These are phyloP conservation scores for Scheffersomyces quercinus DNA, from an alignment of 1,139 yeast genomes.

Conservation along the genomic window DNA sequence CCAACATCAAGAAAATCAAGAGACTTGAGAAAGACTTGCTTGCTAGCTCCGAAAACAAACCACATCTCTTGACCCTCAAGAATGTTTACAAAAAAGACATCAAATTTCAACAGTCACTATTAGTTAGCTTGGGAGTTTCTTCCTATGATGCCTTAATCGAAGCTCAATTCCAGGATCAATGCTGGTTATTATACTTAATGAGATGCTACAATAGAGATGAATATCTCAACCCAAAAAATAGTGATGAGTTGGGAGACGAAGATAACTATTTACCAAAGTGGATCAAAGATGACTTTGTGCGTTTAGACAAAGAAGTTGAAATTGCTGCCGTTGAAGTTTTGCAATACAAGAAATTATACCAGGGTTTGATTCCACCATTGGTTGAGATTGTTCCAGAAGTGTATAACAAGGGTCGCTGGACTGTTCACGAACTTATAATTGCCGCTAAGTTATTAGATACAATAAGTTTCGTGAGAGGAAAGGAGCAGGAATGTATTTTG, in stretches of 20 bases:
- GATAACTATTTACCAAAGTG: slow-evolving; percentile 52
- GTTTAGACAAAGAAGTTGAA: slow-evolving; percentile 34
- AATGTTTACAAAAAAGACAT: slow-evolving; percentile 56
- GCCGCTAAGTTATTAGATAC: slow-evolving; percentile 63
- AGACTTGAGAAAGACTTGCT: slow-evolving; percentile 52
- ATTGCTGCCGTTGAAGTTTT: slow-evolving; percentile 53
- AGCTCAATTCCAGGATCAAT: slow-evolving; percentile 55
- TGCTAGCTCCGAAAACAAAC: slow-evolving; percentile 39
- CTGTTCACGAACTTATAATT: slow-evolving; percentile 55
- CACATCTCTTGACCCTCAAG: slow-evolving; percentile 51
- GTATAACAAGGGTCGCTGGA: slow-evolving; percentile 62
- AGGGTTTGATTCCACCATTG: slow-evolving; percentile 55
- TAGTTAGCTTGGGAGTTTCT: slow-evolving; percentile 57
- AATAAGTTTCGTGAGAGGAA: slow-evolving; percentile 57
- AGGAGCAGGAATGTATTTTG: slow-evolving; percentile 61
- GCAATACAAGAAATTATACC: slow-evolving; percentile 56
- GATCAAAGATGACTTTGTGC: slow-evolving; percentile 45
- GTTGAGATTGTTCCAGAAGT: slow-evolving; percentile 60
- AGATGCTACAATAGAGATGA: slow-evolving; percentile 52
- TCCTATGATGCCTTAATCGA: slow-evolving; percentile 53
- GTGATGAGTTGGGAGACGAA: slow-evolving; percentile 21
- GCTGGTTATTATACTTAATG: slow-evolving; percentile 62
- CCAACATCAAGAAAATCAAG: slow-evolving; percentile 48
- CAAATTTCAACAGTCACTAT: slow-evolving; percentile 54
- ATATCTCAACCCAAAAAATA: slow-evolving; percentile 22